Base-by-base conservation (phyloP, 495 filamentous ascomycete species). In the Hypoxylon fragiforme region DNA sequence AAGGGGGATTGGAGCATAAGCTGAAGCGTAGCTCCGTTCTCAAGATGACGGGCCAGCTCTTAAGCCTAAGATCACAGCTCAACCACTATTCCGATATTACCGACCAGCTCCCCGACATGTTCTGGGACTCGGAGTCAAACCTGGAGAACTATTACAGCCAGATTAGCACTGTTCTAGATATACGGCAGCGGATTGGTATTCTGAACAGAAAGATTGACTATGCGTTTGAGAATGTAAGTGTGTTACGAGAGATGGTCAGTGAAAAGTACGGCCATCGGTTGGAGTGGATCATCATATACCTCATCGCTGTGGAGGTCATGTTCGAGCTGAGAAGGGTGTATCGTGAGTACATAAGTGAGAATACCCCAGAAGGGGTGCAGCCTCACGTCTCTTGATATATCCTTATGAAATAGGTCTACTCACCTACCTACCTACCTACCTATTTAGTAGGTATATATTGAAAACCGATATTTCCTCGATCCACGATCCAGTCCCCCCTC, bases 151-250 rank as follows among this genome's bases (percentile, higher is more conserved):
- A 97, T 65, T 98, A 97, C 68, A 90, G 95, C 54, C 87, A 92
- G 70, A 91, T 96, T 7, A 92, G 92, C 13, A 82, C 85, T 43
- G 88, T 92, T 1, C 77, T 98, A 46, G 95, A 97, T 72, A 91
- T 96, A 11, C 86, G 89, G n/a, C 87, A 92, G 28, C 81, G 94
- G 30, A 97, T 98, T 75, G 89, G 89, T 62, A 83, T 88, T 16
- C 71, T 97, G 60, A 98, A 98, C 70, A 89, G 92, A 74, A 95
- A 92, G 75, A 92, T 98, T 83, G 92, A 96, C 64, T 97, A 97
- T 73, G 94, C 91, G 0, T 89, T 91, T 62, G 94, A 97, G 66
- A 97, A 97, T 63, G 92, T 94, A 8, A 88, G 79, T 54, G 91
- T 97, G 9, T 75, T 97, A 12, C 79, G 95, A 49, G 88, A 96